Evolutionary conservation across 352 stramenopile genomes (phyloP).

Genomic region (Halophytophthora batemanensis): DNA sequence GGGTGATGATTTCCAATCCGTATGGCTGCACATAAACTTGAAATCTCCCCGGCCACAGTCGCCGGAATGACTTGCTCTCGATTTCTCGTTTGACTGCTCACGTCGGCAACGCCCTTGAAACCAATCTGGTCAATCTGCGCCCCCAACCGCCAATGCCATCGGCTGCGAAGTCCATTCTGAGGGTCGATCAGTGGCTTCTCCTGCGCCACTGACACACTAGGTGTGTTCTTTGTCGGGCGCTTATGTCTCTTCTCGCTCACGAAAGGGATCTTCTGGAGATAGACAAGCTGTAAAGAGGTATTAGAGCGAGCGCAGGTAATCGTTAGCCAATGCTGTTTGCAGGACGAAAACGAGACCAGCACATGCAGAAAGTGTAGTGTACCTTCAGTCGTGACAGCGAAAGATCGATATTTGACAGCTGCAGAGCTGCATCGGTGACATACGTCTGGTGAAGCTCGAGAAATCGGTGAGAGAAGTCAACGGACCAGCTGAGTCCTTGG

Average conservation of each 20-base stretch:
- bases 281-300: conserved; percentile 27
- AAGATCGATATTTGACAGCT: conserved; percentile 18
- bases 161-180: background rate
- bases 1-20: conserved; percentile 43
- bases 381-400: conserved; percentile 37
- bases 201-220: background rate
- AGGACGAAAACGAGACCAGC: conserved; percentile 1
- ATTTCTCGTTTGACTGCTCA: conserved; percentile 14
- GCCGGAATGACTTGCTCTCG: conserved; percentile 6
- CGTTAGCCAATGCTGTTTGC: background rate
- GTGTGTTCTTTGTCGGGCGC: background rate
- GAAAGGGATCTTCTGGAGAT: conserved; percentile 38
- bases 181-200: conserved; percentile 1
- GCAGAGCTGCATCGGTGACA: conserved; percentile 15
- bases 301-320: conserved; percentile 6
- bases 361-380: background rate
- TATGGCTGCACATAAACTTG: conserved; percentile 27
- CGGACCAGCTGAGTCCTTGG: conserved; percentile 8
- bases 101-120: conserved; percentile 17
- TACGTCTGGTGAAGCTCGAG: conserved; percentile 16
- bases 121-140: conserved; percentile 24
- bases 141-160: conserved; percentile 29
- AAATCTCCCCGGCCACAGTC: conserved; percentile 10
- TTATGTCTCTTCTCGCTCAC: background rate
- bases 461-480: conserved; percentile 23